Base-by-base conservation (phyloP, 257 asterid species). In the Fraxinus anomala region DNA sequence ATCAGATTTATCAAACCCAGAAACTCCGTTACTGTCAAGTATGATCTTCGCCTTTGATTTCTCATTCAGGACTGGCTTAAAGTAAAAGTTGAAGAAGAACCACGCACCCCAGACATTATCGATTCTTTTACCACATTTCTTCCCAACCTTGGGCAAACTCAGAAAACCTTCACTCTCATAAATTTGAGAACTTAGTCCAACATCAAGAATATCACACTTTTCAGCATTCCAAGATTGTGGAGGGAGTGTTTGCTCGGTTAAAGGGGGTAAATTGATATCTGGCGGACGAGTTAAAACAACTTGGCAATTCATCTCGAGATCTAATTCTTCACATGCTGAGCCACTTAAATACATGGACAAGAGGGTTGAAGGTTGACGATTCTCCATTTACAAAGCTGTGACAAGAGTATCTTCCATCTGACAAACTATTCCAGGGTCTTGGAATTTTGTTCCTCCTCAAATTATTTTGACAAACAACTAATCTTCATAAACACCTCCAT, bases 401-500 rank as follows among this genome's bases (percentile, higher is more conserved):
- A 74, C 36, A 54, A 74, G 77, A 56, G 69, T 49, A 33, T 74
- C 70, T 74, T 13, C 51, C 77, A 74, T 74, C 40, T 73, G 24
- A 73, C 14, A 24, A 26, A 26, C 6, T 26, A 63, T 26, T 26
- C 69, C 33, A 8, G 67, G 67, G 67, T n/a, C 28, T 59, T 59
- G 14, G 14, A 21, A 21, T 59, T 21, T 59, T 59, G 13, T 8
- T 23, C 30, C 67, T 59, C 7, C 26, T 59, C 67, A n/a, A 59
- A 59, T 59, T 59, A 63, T 63, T 63, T 23, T 23, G 69, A 63
- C 6, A 63, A 12, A 63, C 6, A 63, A 24, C 17, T 31, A 24
- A 63, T 26, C n/a, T 75, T 68, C 68, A 56, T 36, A 75, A 49
- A 80, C 77, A 81, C 81, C 80, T 76, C 63, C 80, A 71, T 79